phyloP scores from a whole-genome alignment of 345 rosid genomes.

The Litchi chinensis region DNA sequence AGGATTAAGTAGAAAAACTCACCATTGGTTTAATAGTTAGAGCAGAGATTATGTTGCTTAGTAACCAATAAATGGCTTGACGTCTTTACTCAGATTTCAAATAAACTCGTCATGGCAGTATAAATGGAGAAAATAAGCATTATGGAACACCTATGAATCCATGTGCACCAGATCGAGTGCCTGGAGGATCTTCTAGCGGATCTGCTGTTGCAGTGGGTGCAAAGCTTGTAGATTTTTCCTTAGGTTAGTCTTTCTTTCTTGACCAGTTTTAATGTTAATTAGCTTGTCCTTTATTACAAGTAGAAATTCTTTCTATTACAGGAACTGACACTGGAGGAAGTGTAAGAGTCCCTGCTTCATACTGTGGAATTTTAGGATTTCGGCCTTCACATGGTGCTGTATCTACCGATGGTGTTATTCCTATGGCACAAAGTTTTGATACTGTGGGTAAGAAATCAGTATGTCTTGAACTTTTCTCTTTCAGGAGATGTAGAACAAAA shows the following conservation, averaged over 20 bases:
- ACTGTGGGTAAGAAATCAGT: constrained; percentile 71
- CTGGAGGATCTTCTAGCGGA: constrained; percentile 98
- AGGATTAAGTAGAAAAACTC: not conserved
- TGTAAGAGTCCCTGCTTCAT: constrained; percentile 85
- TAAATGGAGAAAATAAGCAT: constrained; percentile 81
- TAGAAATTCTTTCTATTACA: constrained; percentile 25
- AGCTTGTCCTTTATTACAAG: not conserved
- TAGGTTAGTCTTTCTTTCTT: constrained; percentile 49
- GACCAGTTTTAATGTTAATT: not conserved
- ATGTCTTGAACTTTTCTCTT: not conserved
- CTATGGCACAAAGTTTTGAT: constrained; percentile 93
- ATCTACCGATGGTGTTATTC: constrained; percentile 65
- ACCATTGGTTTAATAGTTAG: not conserved
- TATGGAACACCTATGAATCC: constrained; percentile 91
- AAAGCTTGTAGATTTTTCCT: constrained; percentile 76
- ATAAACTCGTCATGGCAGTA: constrained; percentile 40
- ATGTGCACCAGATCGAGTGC: constrained; percentile 64
- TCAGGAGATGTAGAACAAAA: not conserved
- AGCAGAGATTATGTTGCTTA: too few species aligned
- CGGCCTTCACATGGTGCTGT: constrained; percentile 71
- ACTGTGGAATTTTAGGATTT: constrained; percentile 78
- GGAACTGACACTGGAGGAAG: constrained; percentile 98
- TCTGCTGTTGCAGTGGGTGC: constrained; percentile 94
- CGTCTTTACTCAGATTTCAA: not conserved
- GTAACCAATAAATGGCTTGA: not conserved